Percentiles rank a stretch among this genome's conserved stretches.
These are phyloP conservation scores for Talaromyces ruber DNA, from an alignment of 495 filamentous ascomycete species.

Conservation along the genomic window DNA sequence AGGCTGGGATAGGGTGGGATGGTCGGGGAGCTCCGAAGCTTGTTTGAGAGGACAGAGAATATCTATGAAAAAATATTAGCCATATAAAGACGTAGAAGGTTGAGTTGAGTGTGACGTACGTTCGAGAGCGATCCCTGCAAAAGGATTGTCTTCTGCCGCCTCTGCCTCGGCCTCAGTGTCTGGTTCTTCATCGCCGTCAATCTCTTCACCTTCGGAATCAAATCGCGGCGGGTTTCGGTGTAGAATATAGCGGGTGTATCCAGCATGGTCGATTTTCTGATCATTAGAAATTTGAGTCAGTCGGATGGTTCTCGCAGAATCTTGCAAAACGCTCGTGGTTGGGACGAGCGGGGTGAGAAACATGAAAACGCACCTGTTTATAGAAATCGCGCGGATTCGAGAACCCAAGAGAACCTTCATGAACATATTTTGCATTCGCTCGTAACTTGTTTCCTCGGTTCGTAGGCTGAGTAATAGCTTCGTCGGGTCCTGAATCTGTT, in stretches of 20 bases:
- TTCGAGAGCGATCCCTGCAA: conserved; percentile 72
- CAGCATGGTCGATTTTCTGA: conserved; percentile 76
- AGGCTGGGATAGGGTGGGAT: conserved; percentile 74
- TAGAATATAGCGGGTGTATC: conserved; percentile 77
- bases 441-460: conserved; percentile 92
- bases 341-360: background rate
- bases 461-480: conserved; percentile 65
- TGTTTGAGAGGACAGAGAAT: conserved; percentile 81
- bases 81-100: background rate
- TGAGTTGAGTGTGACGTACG: conserved; percentile 41
- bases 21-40: conserved; percentile 72
- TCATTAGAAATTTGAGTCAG: background rate
- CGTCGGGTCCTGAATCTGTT: conserved; percentile 79
- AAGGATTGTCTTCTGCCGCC: conserved; percentile 73
- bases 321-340: conserved; percentile 5
- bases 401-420: conserved; percentile 63
- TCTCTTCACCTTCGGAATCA: conserved; percentile 80
- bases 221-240: conserved; percentile 62
- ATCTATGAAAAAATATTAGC: conserved; percentile 38
- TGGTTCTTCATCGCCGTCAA: conserved; percentile 65
- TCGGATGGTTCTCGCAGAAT: background rate
- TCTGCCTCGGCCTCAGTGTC: conserved; percentile 67
- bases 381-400: conserved; percentile 67
- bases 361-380: conserved; percentile 61
- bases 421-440: conserved; percentile 70